Base-by-base conservation (phyloP, 2,329 filamentous ascomycete species). In the Epichloe festucae region DNA sequence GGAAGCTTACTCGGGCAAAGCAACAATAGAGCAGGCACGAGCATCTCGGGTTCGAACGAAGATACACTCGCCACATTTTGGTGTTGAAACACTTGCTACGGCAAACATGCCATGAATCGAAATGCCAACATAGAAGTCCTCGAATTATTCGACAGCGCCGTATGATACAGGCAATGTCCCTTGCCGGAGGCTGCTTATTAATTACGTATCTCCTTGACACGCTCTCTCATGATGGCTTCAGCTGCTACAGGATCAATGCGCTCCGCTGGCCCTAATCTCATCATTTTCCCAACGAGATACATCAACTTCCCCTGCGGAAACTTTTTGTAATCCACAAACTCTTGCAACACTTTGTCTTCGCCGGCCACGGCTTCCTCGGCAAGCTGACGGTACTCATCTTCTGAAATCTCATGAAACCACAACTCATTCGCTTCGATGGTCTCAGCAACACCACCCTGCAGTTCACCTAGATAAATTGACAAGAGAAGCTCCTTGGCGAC, bases 211-310 rank as follows among this genome's bases (percentile, higher is more conserved):
- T n/a, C 40, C 19, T 62, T 60, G 7, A 69, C 59, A 52, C 60
- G 63, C 27, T 56, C 54, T 48, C 63, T 63, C 67, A 81, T 68
- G 2, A 73, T 65, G 14, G 58, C 64, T 63, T 79, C 74, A 0
- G 76, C 78, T 31, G 65, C 72, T 23, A 64, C 64, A 1, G 78
- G 77, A 49, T 79, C 73, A 53, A 80, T 79, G 31, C 74, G 67
- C 60, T 78, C 76, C 44, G 77, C 72, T 3, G 71, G 70, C 0
- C 77, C 78, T 1, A 72, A 58, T 4, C 70, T 68, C 67, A 82
- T 74, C 74, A 82, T 76, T 63, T 74, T 77, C 19, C 78, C 78
- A 5, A 81, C 73, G 2, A 81, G 66, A 57, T 73, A 81, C 77
- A 80, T 80, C 45, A 81, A 70, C 64, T 80, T 81, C 0, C 78